Base-by-base conservation (phyloP, 2,329 filamentous ascomycete species). In the Talaromyces sp. region DNA sequence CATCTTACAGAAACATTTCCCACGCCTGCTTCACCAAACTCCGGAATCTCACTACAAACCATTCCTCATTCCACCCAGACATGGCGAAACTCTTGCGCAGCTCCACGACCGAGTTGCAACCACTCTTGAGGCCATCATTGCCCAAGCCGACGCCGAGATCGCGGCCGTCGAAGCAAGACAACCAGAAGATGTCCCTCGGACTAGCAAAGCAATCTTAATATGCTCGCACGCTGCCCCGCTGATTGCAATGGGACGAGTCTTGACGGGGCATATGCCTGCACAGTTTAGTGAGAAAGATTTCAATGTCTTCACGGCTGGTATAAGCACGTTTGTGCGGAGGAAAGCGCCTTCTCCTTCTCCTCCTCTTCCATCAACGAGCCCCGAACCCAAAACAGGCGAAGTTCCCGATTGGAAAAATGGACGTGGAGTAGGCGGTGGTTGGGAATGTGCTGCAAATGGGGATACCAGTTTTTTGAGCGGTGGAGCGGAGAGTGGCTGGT, bases 401-500 rank as follows among this genome's bases (percentile, higher is more conserved):
- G 72, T 65, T 56, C 73, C 68, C n/a, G 68, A 74, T 4, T 89
- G 86, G 87, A 80, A 75, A 63, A 75, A 73, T 60, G 83, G 82
- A 0, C 78, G 75, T 17, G 88, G 87, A 22, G 81, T 92, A 39
- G 78, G 80, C 25, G 90, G 90, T 37, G 88, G 87, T 31, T 97
- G 93, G 93, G 80, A 84, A 37, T 92, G 90, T 69, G 81, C 84
- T 60, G 70, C 83, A 55, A 92, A 96, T 75, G 91, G 91, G 13
- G 90, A 96, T 70, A 96, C 91, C 67, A 86, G 83, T 60, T 95
- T 93, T 73, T 77, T 97, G 63, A 84, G 80, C 56, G 81, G 82
- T 56, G 93, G 93, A 7, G 87, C 89, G 66, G 92, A 97, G 75
- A 81, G 92, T 77, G 91, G 91, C 69, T 97, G 93, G 91, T 94